Evolutionary conservation across 2,329 filamentous ascomycete species (phyloP), one percentile per base, ranked within the genome.

Genomic region (Aspergillus ibericus): DNA sequence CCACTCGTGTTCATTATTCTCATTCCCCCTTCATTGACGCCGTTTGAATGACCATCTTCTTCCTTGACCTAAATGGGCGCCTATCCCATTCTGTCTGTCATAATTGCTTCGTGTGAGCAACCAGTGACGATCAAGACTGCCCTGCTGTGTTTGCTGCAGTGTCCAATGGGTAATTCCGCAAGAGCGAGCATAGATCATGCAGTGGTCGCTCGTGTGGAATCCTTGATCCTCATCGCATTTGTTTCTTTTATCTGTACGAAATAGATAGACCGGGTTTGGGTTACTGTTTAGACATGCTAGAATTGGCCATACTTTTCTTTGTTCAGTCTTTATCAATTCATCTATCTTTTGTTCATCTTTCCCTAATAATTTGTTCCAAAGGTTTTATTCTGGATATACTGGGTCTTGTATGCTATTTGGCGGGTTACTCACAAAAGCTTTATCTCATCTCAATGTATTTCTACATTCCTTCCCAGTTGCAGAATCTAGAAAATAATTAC

Each of bases 251-350:
- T 59, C 58, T 64, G 63, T 63, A 63, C 63, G 65, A 66, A 64
- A 67, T 67, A 63, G 63, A 71, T 72, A 72, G 68, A 71, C 62
- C 52, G 59, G 66, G 60, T 61, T 56, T 61, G 61, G 57, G 56
- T 55, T 60, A 58, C 38, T 59, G 40, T 58, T 59, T 59, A 65
- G 64, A 65, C 47, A 58, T 60, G 44, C 50, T 58, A 62, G 56
- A 59, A 52, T 58, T 52, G 59, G 52, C 44, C 52, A 62, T 60
- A 56, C 44, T 59, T 55, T 56, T 49, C 46, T 53, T 50, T 53
- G 44, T 47, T 36, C 49, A 18, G 35, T 47, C 13, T 53, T 22
- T 53, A 34, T n/a, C 35, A 44, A 40, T 53, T 32, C n/a, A 53
- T 42, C 32, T 7, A n/a, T 47, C 13, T 32, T 20, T 3, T 36